Percentiles rank a stretch among this genome's conserved stretches.
phyloP scores from a whole-genome alignment of 2,329 filamentous ascomycete species.

The Fusarium nodosum region DNA sequence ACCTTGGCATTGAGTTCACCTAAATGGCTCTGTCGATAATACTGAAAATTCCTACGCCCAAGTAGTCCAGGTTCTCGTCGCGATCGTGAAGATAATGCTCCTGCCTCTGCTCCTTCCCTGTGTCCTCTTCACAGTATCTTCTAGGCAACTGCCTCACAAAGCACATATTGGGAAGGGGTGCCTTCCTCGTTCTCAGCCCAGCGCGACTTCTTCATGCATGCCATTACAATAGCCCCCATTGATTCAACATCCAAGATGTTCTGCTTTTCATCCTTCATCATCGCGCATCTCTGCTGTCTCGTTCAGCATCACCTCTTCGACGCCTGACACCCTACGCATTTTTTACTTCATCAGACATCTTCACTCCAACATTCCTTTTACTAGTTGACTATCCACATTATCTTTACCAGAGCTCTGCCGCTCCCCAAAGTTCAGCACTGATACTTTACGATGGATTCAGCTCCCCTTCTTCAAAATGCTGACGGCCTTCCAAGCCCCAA shows the following conservation, averaged over 20 bases:
- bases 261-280: constrained; percentile 18
- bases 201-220: constrained; percentile 10
- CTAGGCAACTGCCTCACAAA: not conserved
- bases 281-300: constrained; percentile 16
- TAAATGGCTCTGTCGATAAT: constrained; percentile 4
- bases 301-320: constrained; percentile 17
- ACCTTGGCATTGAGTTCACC: not conserved
- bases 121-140: not conserved
- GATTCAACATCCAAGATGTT: not conserved
- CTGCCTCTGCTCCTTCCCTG: not conserved
- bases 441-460: constrained; percentile 51
- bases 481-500: constrained; percentile 52
- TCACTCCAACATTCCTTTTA: constrained; percentile 21
- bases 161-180: no score
- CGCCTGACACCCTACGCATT: constrained; percentile 22
- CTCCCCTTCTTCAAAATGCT: constrained; percentile 53
- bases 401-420: not conserved
- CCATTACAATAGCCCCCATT: not conserved
- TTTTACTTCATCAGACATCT: constrained; percentile 27
- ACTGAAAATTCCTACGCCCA: not conserved
- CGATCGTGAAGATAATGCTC: no score
- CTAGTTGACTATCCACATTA: not conserved
- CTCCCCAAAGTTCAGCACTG: not conserved
- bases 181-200: not conserved
- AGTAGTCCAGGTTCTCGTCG: not conserved